These are phyloP conservation scores for Hirsutella thompsonii DNA, from an alignment of 2,329 filamentous ascomycete species.

Conservation along the genomic window DNA sequence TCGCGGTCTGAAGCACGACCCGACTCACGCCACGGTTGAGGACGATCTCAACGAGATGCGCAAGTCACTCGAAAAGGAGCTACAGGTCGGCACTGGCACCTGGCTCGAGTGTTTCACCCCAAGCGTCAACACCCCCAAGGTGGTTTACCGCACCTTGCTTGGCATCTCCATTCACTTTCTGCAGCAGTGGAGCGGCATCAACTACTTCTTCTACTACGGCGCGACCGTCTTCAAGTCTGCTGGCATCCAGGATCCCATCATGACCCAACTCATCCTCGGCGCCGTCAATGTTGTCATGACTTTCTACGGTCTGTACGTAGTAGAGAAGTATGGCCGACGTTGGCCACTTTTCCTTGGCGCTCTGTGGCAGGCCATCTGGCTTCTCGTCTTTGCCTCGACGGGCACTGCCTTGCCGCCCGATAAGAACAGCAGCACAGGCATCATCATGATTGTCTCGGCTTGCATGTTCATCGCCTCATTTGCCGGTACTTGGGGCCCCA, in stretches of 20 bases:
- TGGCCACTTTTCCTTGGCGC: constrained; percentile 53
- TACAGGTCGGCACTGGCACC: constrained; percentile 28
- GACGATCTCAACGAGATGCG: constrained; percentile 40
- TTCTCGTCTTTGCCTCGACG: constrained; percentile 50
- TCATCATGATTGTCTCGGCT: constrained; percentile 58
- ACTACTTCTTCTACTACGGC: constrained; percentile 54
- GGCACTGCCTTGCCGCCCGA: constrained; percentile 32
- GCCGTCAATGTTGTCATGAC: constrained; percentile 57
- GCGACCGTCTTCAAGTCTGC: constrained; percentile 54
- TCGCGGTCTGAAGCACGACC: constrained; percentile 35
- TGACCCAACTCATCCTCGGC: constrained; percentile 54
- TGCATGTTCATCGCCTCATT: constrained; percentile 67
- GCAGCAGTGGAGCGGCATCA: constrained; percentile 53
- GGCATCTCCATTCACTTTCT: constrained; percentile 52
- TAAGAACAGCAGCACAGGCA: constrained; percentile 36
- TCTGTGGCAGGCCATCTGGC: constrained; percentile 53
- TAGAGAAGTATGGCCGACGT: constrained; percentile 56
- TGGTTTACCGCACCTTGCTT: constrained; percentile 51
- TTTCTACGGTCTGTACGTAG: constrained; percentile 53
- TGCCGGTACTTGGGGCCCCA: constrained; percentile 56
- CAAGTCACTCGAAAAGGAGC: constrained; percentile 31
- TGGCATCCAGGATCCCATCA: constrained; percentile 51
- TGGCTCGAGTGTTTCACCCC: constrained; percentile 51
- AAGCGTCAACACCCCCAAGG: constrained; percentile 36
- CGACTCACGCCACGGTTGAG: constrained; percentile 29